Evolutionary conservation across 1,284 basidiomycete genomes (phyloP), one percentile per base, ranked within the genome.

Genomic region (Flammula alnicola): DNA sequence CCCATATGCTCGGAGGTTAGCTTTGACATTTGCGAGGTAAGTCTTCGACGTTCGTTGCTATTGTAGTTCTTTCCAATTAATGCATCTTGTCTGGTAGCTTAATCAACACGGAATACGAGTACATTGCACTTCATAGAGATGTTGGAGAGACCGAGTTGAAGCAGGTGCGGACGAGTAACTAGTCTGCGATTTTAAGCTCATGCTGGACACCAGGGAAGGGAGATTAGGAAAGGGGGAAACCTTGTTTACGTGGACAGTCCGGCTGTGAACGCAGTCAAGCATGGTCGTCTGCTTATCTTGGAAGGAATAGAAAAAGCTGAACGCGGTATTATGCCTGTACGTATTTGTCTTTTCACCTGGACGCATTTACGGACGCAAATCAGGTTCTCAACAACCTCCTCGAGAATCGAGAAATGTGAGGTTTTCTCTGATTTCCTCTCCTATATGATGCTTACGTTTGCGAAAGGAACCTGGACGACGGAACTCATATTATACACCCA

Each of bases 301-400:
- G 84, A 86, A 62, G 84, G 83, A 9, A 81, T 86, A 58, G 83
- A 86, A 64, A 85, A 84, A 64, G 83, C 83, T 4, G 83, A 86
- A 58, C 74, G 84, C 23, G 84, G 84, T 32, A 79, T 81, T 19
- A 79, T 79, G 76, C 76, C 77, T 6, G 74, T 76, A 51, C 33
- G 70, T 63, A 6, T 14, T 29, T 35, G 17, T 31, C 41, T n/a
- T 17, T 38, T 7, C 31, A 11, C 5, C 45, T 5, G 5, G 17
- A 5, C 9, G 40, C 14, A 12, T 23, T 39, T 31, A 20, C 27
- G 49, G 12, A 47, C 39, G 29, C 29, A 30, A 26, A 42, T 12
- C 47, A 81, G 78, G 74, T 85, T 3, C 70, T 86, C 8, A 86
- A 86, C 56, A 86, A 86, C 62, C 68, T 86, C 4, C 60, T 86